These are phyloP conservation scores for Fibroporia radiculosa DNA, from an alignment of 768 basidiomycete genomes.

Conservation along the genomic window DNA sequence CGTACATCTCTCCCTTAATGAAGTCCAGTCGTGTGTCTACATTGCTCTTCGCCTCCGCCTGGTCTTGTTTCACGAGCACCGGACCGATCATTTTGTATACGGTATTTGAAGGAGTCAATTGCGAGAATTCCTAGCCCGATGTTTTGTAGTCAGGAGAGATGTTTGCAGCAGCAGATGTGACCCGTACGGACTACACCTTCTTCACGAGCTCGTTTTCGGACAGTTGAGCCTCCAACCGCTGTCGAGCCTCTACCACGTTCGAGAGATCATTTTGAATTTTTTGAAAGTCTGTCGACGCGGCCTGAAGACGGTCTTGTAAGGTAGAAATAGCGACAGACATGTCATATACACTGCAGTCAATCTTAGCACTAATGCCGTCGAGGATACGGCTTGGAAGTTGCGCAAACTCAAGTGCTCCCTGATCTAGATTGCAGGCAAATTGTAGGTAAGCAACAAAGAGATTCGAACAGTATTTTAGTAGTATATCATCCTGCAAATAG, in stretches of 20 bases:
- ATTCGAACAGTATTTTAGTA: neutral
- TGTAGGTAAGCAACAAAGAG: too few species aligned
- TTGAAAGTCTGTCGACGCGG: constrained; percentile 67
- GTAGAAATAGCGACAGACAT: constrained; percentile 3
- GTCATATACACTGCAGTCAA: too few species aligned
- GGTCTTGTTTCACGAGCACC: constrained; percentile 85
- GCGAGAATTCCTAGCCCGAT: constrained; percentile 65
- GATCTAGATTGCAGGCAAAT: too few species aligned
- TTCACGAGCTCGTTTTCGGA: constrained; percentile 90
- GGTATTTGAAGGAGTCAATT: constrained; percentile 64
- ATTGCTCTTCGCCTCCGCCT: constrained; percentile 76
- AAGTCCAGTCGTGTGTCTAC: constrained; percentile 88
- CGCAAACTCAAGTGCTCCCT: too few species aligned
- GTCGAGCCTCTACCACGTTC: constrained; percentile 68
- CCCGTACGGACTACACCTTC: constrained; percentile 62
- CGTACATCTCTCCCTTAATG: constrained; percentile 80
- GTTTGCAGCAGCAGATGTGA: too few species aligned
- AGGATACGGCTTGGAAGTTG: too few species aligned
- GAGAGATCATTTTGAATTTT: constrained; percentile 73
- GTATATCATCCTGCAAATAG: neutral
- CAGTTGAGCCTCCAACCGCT: constrained; percentile 83
- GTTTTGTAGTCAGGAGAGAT: too few species aligned
- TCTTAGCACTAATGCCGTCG: too few species aligned
- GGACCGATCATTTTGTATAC: constrained; percentile 92
- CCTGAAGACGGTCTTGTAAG: constrained; percentile 54